Conservation (phyloP, 208 protist genomes). For the Jaenimonas drosophilae region DNA sequence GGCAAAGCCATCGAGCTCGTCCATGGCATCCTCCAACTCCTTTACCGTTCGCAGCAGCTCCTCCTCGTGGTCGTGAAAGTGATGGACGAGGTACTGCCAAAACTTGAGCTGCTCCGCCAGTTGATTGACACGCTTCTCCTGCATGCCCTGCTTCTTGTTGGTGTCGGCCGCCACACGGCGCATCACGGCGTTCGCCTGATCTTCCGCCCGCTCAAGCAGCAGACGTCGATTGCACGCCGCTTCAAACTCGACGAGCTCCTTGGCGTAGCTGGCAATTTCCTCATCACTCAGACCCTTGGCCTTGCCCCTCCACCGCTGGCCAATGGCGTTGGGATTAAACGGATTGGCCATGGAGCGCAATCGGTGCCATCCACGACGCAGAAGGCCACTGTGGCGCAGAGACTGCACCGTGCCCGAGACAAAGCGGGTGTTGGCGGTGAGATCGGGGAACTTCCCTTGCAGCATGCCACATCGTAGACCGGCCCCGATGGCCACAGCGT, state of each 20-base stretch:
- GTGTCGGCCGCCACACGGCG: constrained; percentile 77
- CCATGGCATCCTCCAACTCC: constrained; percentile 51
- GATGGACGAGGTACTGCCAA: constrained; percentile 90
- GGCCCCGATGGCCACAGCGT: constrained; percentile 81
- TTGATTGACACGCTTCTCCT: constrained; percentile 75
- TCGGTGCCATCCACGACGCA: constrained; percentile 26
- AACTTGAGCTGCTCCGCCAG: constrained; percentile 87
- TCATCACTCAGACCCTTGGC: constrained; percentile 68
- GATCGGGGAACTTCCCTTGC: constrained; percentile 66
- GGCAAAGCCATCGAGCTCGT: constrained; percentile 73
- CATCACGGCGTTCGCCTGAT: constrained; percentile 83
- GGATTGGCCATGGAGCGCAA: constrained; percentile 16
- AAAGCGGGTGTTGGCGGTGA: constrained; percentile 68
- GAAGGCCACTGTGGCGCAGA: constrained; percentile 28
- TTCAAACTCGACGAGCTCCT: constrained; percentile 87
- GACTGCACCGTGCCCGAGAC: constrained; percentile 72
- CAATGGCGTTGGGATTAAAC: constrained; percentile 82
- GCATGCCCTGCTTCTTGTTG: constrained; percentile 82
- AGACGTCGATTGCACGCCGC: constrained; percentile 64
- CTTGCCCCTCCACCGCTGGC: constrained; percentile 73
- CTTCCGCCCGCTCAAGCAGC: constrained; percentile 77
- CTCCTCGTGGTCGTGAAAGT: constrained; percentile 89
- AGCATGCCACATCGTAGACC: constrained; percentile 80
- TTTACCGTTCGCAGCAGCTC: constrained; percentile 65
- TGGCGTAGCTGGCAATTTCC: constrained; percentile 82